Conservation (phyloP, 2,329 filamentous ascomycete species). For the Grosmannia huntii region DNA sequence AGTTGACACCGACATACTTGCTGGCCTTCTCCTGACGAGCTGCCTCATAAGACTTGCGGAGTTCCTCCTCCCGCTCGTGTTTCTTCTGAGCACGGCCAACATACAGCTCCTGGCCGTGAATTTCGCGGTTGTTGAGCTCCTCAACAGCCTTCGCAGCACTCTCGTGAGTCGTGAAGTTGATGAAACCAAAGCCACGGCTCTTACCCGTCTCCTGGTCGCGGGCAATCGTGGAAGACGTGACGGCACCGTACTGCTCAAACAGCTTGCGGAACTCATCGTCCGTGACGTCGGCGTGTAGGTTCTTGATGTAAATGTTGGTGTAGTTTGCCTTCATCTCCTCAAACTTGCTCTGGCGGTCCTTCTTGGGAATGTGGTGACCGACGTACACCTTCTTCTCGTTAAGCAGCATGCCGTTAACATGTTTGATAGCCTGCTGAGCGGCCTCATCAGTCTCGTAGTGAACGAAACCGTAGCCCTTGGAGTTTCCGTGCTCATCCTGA, state of each 20-base stretch:
- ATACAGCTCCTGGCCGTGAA: conserved; percentile 90
- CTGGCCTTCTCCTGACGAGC: conserved; percentile 94
- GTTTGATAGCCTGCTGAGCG: conserved; percentile 94
- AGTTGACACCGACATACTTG: conserved; percentile 98
- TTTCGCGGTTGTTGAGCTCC: conserved; percentile 80
- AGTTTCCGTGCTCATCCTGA: conserved; percentile 91
- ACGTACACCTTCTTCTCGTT: conserved; percentile 99
- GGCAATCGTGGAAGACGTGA: conserved; percentile 89
- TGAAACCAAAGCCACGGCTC: conserved; percentile 90
- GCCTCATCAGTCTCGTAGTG: conserved; percentile 99
- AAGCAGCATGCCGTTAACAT: conserved; percentile 97
- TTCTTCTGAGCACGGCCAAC: conserved; percentile 98
- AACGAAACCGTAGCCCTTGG: conserved; percentile 98
- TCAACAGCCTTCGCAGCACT: conserved; percentile 77
- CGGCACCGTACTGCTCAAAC: conserved; percentile 84
- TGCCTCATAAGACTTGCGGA: conserved; percentile 97
- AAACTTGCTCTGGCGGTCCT: conserved; percentile 99
- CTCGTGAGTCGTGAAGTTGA: conserved; percentile 91
- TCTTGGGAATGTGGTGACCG: conserved; percentile 98
- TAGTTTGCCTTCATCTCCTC: conserved; percentile 99
- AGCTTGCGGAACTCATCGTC: conserved; percentile 92
- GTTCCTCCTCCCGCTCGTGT: conserved; percentile 98
- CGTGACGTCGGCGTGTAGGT: conserved; percentile 70
- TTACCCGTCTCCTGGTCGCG: conserved; percentile 74
- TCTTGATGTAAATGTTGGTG: conserved; percentile 99